Percentiles rank a stretch among this genome's conserved stretches.
Conservation (phyloP, 2,329 filamentous ascomycete species). For the Hypoxylon sp. region DNA sequence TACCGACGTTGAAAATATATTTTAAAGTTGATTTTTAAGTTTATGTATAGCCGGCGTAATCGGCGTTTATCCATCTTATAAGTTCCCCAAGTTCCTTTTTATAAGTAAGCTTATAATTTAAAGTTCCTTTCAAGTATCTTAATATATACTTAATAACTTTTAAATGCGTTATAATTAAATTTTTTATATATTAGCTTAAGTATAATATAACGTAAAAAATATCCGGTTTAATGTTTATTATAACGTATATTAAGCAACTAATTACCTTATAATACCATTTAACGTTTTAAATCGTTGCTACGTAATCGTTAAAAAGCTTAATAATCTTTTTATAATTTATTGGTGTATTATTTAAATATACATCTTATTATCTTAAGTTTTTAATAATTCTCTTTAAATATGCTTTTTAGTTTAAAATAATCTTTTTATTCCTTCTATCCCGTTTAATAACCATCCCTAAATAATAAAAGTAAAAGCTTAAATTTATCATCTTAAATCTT, state of each 20-base stretch:
- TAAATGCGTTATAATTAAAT: too few relatives aligned
- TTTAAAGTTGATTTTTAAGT: constrained; percentile 13
- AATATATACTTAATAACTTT: not conserved
- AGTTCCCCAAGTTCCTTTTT: constrained; percentile 8
- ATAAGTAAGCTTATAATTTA: constrained; percentile 21
- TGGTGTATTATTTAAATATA: too few relatives aligned
- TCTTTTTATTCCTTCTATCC: constrained; percentile 21
- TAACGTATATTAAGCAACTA: too few relatives aligned
- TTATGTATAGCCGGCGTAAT: constrained; percentile 12
- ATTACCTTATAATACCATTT: too few relatives aligned
- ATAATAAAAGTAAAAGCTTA: constrained; percentile 28
- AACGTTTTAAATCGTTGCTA: too few relatives aligned
- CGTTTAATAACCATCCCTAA: constrained; percentile 21
- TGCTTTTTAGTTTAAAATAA: constrained; percentile 22
- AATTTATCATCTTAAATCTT: constrained; percentile 29
- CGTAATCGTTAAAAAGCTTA: too few relatives aligned
- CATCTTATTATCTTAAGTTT: constrained; percentile 16
- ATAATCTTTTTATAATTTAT: constrained; percentile 16
- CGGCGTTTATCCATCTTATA: constrained; percentile 15
- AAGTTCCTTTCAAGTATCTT: constrained; percentile 15
- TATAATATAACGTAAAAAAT: too few relatives aligned
- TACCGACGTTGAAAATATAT: constrained; percentile 25
- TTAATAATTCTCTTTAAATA: constrained; percentile 30
- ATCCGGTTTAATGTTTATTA: too few relatives aligned
- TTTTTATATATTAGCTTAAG: too few relatives aligned